Evolutionary conservation across 768 basidiomycete genomes (phyloP).

Genomic region (Gymnopilus dilepis): DNA sequence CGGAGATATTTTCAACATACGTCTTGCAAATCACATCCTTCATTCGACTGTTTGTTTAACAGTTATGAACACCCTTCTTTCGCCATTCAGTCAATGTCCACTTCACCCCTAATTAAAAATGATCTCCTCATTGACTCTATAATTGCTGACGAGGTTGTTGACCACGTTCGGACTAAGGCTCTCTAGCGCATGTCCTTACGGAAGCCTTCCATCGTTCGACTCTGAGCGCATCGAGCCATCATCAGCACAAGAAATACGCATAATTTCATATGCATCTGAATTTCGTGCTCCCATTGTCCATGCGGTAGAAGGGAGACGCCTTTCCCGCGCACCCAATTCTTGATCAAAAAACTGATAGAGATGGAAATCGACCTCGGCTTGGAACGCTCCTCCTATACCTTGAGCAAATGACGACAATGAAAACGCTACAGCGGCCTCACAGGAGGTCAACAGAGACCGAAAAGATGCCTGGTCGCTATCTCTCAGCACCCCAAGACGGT

Average conservation of each 20-base stretch:
- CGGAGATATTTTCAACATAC: conserved; percentile 24
- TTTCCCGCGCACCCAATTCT: not conserved
- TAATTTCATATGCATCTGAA: not conserved
- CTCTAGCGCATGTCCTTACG: conserved; percentile 2
- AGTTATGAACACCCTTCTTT: conserved; percentile 1
- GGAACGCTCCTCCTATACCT: not conserved
- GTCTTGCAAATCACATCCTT: conserved; percentile 15
- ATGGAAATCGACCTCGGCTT: not conserved
- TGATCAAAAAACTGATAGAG: not conserved
- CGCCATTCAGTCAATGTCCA: not conserved
- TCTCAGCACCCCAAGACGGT: not conserved
- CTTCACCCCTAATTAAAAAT: not conserved
- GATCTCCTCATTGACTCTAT: not conserved
- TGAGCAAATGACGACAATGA: not conserved
- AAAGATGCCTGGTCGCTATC: not conserved
- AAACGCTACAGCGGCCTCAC: not conserved
- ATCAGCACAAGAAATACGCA: not conserved
- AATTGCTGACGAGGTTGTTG: not conserved
- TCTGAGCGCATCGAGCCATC: not conserved
- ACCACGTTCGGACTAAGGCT: not conserved
- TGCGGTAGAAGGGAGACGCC: not conserved
- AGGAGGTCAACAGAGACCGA: not conserved
- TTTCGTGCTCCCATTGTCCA: not conserved
- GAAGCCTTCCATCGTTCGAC: not conserved
- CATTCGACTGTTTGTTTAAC: conserved; percentile 8